Base-by-base conservation (phyloP, 352 stramenopile genomes). In the Blastocystis sp. region DNA sequence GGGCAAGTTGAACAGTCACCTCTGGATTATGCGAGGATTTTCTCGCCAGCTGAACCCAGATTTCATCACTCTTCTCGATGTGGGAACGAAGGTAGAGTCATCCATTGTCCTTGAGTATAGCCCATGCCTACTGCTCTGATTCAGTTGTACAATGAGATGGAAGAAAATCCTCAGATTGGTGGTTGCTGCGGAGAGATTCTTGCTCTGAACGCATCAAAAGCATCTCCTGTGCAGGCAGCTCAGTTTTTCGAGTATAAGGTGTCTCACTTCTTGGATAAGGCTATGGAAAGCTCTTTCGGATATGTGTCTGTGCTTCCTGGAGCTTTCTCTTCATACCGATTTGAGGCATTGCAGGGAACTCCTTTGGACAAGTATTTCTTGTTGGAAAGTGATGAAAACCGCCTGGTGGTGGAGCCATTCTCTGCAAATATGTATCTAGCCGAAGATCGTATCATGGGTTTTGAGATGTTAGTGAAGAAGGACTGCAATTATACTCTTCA, bases 401-500 rank as follows among this genome's bases (percentile, higher is more conserved):
- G 70, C 50, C n/a, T 92, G 68, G 62, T 87, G 30, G 79, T 92
- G 37, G 91, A 90, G 13, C 92, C 93, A 13, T 94, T 94, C 76
- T 92, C 93, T 62, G 92, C 92, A 50, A 94, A 94, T 79, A 94
- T 94, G 93, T 94, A 93, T 79, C 90, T 94, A 0, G 92, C 92
- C 7, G 92, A 94, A 90, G 93, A 94, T 70, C 92, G 92, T 11
- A 93, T 94, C 63, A 89, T 94, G 37, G 93, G 91, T 68, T 94
- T 93, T 76, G 92, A 94, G 73, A 56, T 94, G 20, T 64, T 94
- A 2, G 92, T 92, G 24, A 90, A 92, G 13, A 87, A 90, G 26
- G 90, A 91, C 13, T 65, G 90, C 26, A 90, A 90, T 30, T 93
- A 91, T 90, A 93, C 90, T 5, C 92, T 93, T 88, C 91, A 92